phyloP scores from a whole-genome alignment of 2,329 filamentous ascomycete genomes.

The Cercospora canescens region DNA sequence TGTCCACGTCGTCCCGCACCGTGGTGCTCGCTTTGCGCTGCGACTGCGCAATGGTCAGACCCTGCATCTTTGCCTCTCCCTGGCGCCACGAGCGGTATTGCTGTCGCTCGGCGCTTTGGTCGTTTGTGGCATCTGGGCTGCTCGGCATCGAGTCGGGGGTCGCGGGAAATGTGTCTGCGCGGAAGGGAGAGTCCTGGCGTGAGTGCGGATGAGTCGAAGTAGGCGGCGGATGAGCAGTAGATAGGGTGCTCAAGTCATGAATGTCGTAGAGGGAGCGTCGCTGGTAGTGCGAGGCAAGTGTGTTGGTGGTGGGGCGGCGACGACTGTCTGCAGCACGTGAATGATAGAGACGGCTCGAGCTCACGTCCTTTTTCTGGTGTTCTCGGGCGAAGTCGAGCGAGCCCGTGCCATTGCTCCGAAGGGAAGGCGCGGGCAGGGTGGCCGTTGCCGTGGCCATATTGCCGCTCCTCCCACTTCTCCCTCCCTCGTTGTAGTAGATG shows the following conservation, averaged over 20 bases:
- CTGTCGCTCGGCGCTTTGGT: constrained; percentile 43
- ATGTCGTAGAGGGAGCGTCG: constrained; percentile 36
- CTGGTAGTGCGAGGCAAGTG: constrained; percentile 30
- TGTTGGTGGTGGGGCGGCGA: constrained; percentile 15
- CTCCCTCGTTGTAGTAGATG: constrained; percentile 10
- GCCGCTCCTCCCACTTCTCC: constrained; percentile 20
- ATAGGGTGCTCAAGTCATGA: constrained; percentile 24
- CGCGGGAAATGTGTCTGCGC: constrained; percentile 16
- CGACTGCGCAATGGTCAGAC: constrained; percentile 40
- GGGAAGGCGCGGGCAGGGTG: constrained; percentile 12
- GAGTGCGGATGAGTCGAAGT: constrained; percentile 3
- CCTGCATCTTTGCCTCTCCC: constrained; percentile 46
- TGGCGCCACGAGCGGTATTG: constrained; percentile 52
- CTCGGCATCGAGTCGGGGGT: constrained; percentile 21
- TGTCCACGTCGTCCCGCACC: constrained; percentile 51
- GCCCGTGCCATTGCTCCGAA: constrained; percentile 4
- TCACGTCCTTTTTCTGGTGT: constrained; percentile 11
- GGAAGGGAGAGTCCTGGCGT: constrained; percentile 19
- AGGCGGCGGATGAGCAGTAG: constrained; percentile 13
- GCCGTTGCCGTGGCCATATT: constrained; percentile 14
- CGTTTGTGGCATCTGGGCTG: constrained; percentile 18
- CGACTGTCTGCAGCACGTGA: constrained; percentile 3
- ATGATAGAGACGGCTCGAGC: constrained; percentile 10
- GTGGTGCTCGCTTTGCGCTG: constrained; percentile 32
- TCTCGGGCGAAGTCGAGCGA: constrained; percentile 16